Evolutionary conservation across 2,329 filamentous ascomycete genomes (phyloP), one percentile per base, ranked within the genome.

Genomic region (Aspergillus pseudoglaucus): DNA sequence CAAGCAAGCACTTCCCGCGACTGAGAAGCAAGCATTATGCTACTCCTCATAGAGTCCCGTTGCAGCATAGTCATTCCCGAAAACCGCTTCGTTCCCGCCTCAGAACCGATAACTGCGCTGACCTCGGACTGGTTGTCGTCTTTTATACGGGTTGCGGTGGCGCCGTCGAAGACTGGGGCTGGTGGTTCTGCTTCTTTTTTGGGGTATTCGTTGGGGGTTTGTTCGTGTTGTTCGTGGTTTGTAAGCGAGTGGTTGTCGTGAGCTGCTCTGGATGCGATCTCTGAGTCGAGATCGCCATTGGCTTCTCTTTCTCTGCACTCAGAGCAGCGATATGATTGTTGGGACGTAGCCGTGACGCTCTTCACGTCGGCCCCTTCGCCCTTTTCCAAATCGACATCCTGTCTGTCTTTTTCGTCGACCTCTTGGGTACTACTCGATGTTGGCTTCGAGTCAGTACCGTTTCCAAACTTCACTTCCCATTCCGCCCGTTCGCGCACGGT

Each of bases 401-500:
- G 45, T 39, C 53, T 49, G 14, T 46, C 41, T 20, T 18, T 42
- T 6, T 56, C 58, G 12, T 52, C 53, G 2, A 57, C 56, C 17
- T 61, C 63, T 15, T 63, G 60, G 1, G 60, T 57, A 45, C 57
- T 17, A 6, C 54, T 59, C 6, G 69, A 56, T 35, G 55, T 55
- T 60, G 68, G 37, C 37, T 39, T 61, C 17, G 48, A 51, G 39
- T 65, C 56, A 22, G 73, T 67, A 47, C 79, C 80, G 53, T 85
- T 75, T 0, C 86, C 87, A 56, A 95, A 93, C 2, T 79, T 74
- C 5, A 79, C 79, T 63, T 96, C 90, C 90, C 90, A 96, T 51
- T 82, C 62, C 22, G 62, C 61, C 33, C 72, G 64, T 37, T 77
- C 74, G 27, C 62, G 60, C 32, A 68, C 62, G 40, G 72, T 75